Evolutionary conservation across 2,329 filamentous ascomycete genomes (phyloP).

Genomic region (Cercospora sp.): DNA sequence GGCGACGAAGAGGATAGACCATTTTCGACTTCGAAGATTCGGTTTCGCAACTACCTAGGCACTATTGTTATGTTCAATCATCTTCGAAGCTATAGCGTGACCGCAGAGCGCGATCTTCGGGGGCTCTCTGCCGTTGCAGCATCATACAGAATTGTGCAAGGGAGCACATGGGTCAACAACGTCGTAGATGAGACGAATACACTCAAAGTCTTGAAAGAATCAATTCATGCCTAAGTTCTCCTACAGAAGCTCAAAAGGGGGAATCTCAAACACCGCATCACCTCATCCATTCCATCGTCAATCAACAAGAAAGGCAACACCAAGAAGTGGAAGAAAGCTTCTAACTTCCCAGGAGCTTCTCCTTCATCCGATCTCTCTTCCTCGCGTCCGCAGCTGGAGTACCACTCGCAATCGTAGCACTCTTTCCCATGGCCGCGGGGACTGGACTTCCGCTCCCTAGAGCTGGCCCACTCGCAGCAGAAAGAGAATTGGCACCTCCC

Average conservation of each 20-base stretch:
- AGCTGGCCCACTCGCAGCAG: neutral
- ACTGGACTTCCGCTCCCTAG: neutral
- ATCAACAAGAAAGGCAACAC: neutral
- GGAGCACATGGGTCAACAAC: too few relatives aligned
- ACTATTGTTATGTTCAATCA: too few relatives aligned
- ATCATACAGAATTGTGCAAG: too few relatives aligned
- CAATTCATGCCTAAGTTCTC: too few relatives aligned
- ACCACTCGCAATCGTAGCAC: constrained; percentile 10
- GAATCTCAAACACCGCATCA: neutral
- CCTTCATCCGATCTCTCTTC: constrained; percentile 2
- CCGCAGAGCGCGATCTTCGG: too few relatives aligned
- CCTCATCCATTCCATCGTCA: neutral
- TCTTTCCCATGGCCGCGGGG: constrained; percentile 2
- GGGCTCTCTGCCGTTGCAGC: too few relatives aligned
- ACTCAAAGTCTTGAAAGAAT: too few relatives aligned
- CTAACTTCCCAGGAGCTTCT: neutral
- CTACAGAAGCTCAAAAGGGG: too few relatives aligned
- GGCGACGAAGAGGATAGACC: neutral
- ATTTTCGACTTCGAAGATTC: neutral
- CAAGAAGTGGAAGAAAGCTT: neutral
- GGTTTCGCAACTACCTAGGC: too few relatives aligned
- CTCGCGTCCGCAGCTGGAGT: constrained; percentile 11
- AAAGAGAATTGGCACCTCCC: neutral
- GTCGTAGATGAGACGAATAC: too few relatives aligned
- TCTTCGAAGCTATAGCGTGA: too few relatives aligned